Evolutionary conservation across 2,329 filamentous ascomycete genomes (phyloP).

Genomic region (Fusarium subtropicale): DNA sequence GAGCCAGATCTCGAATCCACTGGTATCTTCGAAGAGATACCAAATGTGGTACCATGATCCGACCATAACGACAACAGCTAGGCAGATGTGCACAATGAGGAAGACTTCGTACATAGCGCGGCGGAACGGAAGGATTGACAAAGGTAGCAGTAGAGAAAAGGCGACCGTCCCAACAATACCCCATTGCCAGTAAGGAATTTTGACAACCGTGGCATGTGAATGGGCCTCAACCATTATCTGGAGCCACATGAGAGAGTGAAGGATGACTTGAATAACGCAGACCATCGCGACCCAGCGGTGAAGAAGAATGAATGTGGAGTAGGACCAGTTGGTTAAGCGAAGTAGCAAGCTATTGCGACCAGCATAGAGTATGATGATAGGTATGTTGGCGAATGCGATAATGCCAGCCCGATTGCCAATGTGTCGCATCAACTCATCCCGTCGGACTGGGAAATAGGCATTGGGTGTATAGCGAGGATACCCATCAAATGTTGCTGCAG

Average conservation of each 20-base stretch:
- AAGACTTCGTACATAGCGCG: slow-evolving; percentile 58
- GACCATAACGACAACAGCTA: slow-evolving; percentile 56
- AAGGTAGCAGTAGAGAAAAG: slow-evolving; percentile 48
- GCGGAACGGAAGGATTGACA: slow-evolving; percentile 54
- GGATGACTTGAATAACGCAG: slow-evolving; percentile 56
- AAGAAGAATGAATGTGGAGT: slow-evolving; percentile 60
- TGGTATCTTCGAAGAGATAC: slow-evolving; percentile 51
- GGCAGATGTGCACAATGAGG: slow-evolving; percentile 56
- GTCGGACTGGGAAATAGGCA: slow-evolving; percentile 41
- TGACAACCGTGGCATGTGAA: slow-evolving; percentile 46
- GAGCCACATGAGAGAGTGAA: slow-evolving; percentile 60
- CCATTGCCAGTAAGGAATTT: slow-evolving; percentile 57
- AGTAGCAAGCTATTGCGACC: slow-evolving; percentile 62
- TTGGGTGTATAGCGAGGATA: slow-evolving; percentile 48
- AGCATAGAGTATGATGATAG: slow-evolving; percentile 58
- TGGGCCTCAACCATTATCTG: slow-evolving; percentile 48
- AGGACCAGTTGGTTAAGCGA: slow-evolving; percentile 61
- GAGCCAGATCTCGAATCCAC: slow-evolving; percentile 57
- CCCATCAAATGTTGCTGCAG: slow-evolving; percentile 49
- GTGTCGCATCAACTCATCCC: slow-evolving; percentile 49
- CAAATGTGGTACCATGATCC: slow-evolving; percentile 59
- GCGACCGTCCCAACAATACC: slow-evolving; percentile 56
- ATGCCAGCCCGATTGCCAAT: slow-evolving; percentile 57
- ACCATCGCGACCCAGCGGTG: slow-evolving; percentile 63
- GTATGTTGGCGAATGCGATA: slow-evolving; percentile 55